Evolutionary conservation across 2,329 filamentous ascomycete species (phyloP).

Genomic region (Corniculantispora saksenae): DNA sequence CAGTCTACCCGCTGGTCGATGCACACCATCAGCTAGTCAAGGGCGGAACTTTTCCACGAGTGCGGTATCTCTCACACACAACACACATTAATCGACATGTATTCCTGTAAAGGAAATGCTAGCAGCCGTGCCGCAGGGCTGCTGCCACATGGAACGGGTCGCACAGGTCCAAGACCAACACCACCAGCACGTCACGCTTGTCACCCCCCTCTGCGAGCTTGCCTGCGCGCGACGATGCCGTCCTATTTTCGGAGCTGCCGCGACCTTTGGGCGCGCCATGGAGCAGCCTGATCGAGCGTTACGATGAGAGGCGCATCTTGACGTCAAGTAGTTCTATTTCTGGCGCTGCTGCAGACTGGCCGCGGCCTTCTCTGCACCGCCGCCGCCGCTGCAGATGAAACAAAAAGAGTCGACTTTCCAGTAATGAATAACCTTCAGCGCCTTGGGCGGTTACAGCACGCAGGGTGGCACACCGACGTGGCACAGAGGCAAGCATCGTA

Average conservation of each 20-base stretch:
- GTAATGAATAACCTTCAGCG: neutral
- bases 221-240: neutral
- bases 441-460: slow-evolving; percentile 7
- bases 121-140: neutral
- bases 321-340: neutral
- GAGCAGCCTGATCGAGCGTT: neutral
- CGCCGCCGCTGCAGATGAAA: neutral
- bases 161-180: slow-evolving; percentile 1
- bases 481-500: neutral
- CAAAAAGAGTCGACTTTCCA: neutral
- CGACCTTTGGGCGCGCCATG: neutral
- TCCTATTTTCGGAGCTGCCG: neutral
- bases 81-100: neutral
- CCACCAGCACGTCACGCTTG: neutral
- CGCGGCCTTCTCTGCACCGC: too few relatives aligned
- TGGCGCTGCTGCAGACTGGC: neutral
- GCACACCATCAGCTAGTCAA: neutral
- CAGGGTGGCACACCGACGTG: slow-evolving; percentile 5
- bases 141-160: slow-evolving; percentile 4
- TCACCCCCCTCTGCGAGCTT: neutral
- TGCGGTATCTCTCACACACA: neutral
- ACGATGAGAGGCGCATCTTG: neutral
- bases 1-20: neutral
- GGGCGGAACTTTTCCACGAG: neutral
- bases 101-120: neutral